These are phyloP conservation scores for Synchytrium microbalum DNA, from an alignment of 371 early-diverging fungal genomes.

Conservation along the genomic window DNA sequence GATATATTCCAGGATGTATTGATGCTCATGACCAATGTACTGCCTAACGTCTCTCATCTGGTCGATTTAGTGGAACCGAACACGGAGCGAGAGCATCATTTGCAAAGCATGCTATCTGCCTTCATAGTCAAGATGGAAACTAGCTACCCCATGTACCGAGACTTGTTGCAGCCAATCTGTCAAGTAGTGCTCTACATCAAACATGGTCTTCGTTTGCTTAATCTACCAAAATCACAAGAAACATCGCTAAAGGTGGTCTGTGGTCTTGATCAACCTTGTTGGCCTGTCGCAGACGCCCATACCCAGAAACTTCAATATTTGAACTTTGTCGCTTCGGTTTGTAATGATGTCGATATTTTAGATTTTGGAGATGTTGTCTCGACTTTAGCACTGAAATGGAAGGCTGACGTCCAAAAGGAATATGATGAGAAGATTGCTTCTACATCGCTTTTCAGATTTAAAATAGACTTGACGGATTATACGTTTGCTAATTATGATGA, in stretches of 20 bases:
- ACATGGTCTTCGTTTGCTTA: constrained; percentile 62
- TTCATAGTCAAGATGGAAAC: constrained; percentile 57
- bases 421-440: neutral
- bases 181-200: constrained; percentile 67
- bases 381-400: neutral
- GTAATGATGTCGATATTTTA: neutral
- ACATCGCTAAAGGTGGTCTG: neutral
- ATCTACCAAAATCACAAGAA: neutral
- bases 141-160: constrained; percentile 57
- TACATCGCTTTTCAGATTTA: neutral
- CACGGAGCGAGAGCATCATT: constrained; percentile 33
- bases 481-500: too few species aligned
- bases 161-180: constrained; percentile 67
- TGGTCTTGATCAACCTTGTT: neutral
- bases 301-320: neutral
- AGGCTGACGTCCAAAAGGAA: neutral
- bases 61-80: constrained; percentile 36
- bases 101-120: constrained; percentile 66
- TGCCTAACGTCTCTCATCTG: constrained; percentile 27
- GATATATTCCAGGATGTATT: constrained; percentile 69
- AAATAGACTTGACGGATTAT: too few species aligned
- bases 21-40: constrained; percentile 56
- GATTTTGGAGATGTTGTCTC: neutral
- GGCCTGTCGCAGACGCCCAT: neutral
- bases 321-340: neutral